Conservation (phyloP, 2,329 filamentous ascomycete genomes). For the Didymella exigua region DNA sequence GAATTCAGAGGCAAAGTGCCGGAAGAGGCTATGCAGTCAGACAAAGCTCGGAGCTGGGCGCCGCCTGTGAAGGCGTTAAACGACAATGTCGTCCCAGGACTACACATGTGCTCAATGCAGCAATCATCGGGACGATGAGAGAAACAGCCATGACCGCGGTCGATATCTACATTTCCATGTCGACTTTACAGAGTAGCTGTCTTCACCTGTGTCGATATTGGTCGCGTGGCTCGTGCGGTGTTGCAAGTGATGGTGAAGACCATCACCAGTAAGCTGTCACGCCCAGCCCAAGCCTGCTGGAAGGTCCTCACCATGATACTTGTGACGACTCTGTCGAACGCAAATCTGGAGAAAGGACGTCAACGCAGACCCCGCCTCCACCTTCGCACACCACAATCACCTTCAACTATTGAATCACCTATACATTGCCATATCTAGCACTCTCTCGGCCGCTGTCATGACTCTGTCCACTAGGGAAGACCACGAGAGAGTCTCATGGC, state of each 20-base stretch:
- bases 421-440: not conserved
- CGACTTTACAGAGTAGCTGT: not conserved
- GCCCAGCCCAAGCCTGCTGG: not conserved
- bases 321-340: not conserved
- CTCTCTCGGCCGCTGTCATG: not conserved
- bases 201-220: not conserved
- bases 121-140: not conserved
- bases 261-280: not conserved
- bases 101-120: not conserved
- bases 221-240: not conserved
- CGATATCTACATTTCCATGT: not conserved
- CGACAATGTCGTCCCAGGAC: not conserved
- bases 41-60: not conserved
- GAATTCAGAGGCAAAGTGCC: not conserved
- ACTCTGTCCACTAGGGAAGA: not conserved
- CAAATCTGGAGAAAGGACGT: not conserved
- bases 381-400: not conserved
- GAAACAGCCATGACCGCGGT: not conserved
- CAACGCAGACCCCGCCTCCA: not conserved
- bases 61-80: not conserved
- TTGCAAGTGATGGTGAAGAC: not conserved
- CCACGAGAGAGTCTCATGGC: constrained; percentile 14
- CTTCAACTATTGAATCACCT: not conserved
- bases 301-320: not conserved
- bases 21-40: not conserved